Evolutionary conservation across 352 stramenopile genomes (phyloP).

Genomic region (Plasmopara muralis): DNA sequence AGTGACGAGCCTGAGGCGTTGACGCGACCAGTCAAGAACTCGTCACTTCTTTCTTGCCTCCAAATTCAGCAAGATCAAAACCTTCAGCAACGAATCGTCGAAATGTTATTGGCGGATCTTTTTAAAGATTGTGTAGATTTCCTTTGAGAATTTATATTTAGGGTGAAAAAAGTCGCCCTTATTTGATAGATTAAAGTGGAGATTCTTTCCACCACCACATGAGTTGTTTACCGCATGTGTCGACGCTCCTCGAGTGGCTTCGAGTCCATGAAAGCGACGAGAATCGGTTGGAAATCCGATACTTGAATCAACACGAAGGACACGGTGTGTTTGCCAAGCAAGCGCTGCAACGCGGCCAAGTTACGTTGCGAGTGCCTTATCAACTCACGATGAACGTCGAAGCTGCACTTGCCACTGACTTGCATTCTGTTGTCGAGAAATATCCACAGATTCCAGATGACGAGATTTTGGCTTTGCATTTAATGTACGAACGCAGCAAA

Average conservation of each 20-base stretch:
- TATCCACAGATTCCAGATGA: constrained; percentile 38
- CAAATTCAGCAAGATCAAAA: constrained; percentile 24
- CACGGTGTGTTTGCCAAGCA: constrained; percentile 45
- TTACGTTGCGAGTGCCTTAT: constrained; percentile 46
- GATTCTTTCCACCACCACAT: too few relatives aligned
- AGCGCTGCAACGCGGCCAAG: constrained; percentile 25
- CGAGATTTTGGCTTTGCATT: constrained; percentile 48
- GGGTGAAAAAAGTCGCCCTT: too few relatives aligned
- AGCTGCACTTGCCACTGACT: constrained; percentile 36
- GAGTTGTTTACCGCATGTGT: constrained; percentile 24
- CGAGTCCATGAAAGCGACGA: constrained; percentile 22
- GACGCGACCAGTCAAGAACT: constrained; percentile 6
- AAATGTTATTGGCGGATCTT: constrained; percentile 30
- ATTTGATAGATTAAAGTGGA: too few relatives aligned
- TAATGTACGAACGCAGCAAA: constrained; percentile 57
- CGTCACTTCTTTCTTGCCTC: constrained; percentile 22
- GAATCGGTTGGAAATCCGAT: constrained; percentile 34
- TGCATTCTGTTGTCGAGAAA: constrained; percentile 29
- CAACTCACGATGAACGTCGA: constrained; percentile 45
- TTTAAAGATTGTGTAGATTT: constrained; percentile 14
- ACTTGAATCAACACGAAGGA: constrained; percentile 34
- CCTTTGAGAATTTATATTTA: neutral
- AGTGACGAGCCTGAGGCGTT: constrained; percentile 4
- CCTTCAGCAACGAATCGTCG: constrained; percentile 30
- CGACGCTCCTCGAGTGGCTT: constrained; percentile 33